Evolutionary conservation across 352 stramenopile species (phyloP), one percentile per base, ranked within the genome.

Genomic region (Phytophthora podocarpi): DNA sequence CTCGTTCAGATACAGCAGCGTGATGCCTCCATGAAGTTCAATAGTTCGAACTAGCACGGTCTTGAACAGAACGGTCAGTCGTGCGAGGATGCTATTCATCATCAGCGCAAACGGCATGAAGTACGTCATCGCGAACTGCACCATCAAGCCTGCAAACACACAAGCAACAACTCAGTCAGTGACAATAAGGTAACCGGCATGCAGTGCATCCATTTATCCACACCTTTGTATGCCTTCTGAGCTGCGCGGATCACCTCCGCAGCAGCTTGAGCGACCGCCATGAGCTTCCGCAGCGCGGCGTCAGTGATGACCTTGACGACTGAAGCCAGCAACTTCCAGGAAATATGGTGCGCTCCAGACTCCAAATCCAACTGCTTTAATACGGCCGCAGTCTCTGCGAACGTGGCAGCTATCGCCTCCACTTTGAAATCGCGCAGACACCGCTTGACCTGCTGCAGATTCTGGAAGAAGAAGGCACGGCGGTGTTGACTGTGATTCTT

Each of bases 401-500:
- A 80, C 6, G 80, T 65, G 13, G 32, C 41, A 23, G 64, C 21
- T 3, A 91, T 41, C 10, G 78, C 64, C 12, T 69, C 51, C 16
- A 87, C 27, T 37, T 73, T 72, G 28, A 89, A 47, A 41, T 81
- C 67, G 2, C 80, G 77, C 32, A 93, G 56, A 24, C 57, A 73
- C 4, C 84, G 78, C 69, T 95, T 93, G 34, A 93, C 82, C 36
- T 90, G 67, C 63, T 93, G 78, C 30, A 95, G 70, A 51, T 92
- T 81, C 65, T 90, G 78, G 59, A 80, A 96, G 67, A 91, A 96
- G 31, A 82, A 83, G 7, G 85, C 80, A 18, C 87, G 85, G 3
- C 87, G 85, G 52, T 96, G 87, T 66, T 96, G 87, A 65, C 82
- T 96, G 46, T 91, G 81, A 59, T 96, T 96, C 61, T 94, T 96